Conservation (phyloP, 2,329 filamentous ascomycete species). For the Lasiodiplodia sp. region DNA sequence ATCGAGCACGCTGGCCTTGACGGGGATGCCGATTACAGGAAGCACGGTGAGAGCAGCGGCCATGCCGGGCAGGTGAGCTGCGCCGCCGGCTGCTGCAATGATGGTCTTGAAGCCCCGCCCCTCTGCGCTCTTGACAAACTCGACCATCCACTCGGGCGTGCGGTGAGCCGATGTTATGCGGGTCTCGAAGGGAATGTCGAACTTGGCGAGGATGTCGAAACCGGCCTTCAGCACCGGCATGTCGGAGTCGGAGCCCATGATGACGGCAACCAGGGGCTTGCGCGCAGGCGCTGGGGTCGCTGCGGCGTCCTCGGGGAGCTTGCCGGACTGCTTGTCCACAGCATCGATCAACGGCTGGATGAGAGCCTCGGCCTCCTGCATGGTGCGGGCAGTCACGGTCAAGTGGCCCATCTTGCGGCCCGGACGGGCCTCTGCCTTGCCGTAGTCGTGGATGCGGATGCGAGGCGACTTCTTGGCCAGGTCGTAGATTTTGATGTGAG, state of each 20-base stretch:
- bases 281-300: slow-evolving; percentile 34
- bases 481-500: slow-evolving; percentile 67
- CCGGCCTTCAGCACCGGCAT: slow-evolving; percentile 71
- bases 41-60: slow-evolving; percentile 58
- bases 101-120: slow-evolving; percentile 52
- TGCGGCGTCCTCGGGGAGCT: slow-evolving; percentile 41
- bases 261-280: slow-evolving; percentile 73
- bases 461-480: slow-evolving; percentile 65
- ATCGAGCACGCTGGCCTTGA: slow-evolving; percentile 59
- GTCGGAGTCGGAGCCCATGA: slow-evolving; percentile 86
- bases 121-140: slow-evolving; percentile 52
- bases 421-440: slow-evolving; percentile 82
- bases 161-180: slow-evolving; percentile 78
- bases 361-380: slow-evolving; percentile 71
- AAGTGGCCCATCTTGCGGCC: slow-evolving; percentile 96
- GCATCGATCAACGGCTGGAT: slow-evolving; percentile 74
- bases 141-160: slow-evolving; percentile 57
- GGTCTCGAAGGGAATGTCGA: slow-evolving; percentile 74
- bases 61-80: slow-evolving; percentile 61
- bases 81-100: slow-evolving; percentile 59
- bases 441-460: slow-evolving; percentile 83
- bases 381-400: slow-evolving; percentile 75
- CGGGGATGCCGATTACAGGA: slow-evolving; percentile 60
- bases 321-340: slow-evolving; percentile 63
- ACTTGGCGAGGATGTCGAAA: slow-evolving; percentile 71